Base-by-base conservation (phyloP, 768 basidiomycete species). In the Albatrellus ellisii region DNA sequence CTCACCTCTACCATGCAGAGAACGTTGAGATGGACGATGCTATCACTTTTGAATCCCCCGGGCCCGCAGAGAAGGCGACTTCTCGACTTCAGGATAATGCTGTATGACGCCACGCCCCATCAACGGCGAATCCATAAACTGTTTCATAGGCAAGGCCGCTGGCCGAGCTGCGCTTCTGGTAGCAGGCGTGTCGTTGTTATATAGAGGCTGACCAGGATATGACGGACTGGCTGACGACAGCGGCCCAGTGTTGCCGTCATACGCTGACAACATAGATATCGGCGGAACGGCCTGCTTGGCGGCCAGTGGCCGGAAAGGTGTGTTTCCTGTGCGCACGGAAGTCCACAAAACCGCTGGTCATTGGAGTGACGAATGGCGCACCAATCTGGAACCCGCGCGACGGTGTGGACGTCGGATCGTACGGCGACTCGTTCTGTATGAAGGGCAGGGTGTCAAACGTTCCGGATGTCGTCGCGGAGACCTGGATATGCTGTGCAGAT, bases 361-460 rank as follows among this genome's bases (percentile, higher is more conserved):
- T 50, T 11, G 49, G 49, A 7, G 49, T 50, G 12, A 41, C 37
- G 36, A 50, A 50, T 7, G 41, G 46, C 4, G 42, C 46, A 3
- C 48, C 46, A 10, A 49, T 41, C 39, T 15, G 74, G 50, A 84
- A 75, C 4, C 83, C 81, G 33, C 84, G 66, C n/a, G 84, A 86
- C 3, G 84, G 84, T 7, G 84, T 86, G 15, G 81, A 79, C 20
- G 77, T 75, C 4, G 83, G 82, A 56, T 88, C 83, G 52, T 85
- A 88, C 1, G 76, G 72, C 4, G 67, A 62, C 31, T 75, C 75
- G 14, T n/a, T n/a, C 17, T 59, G 58, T 36, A 50, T 53, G 48
- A 52, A 55, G 41, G 42, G 56, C 26, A 39, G 44, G 25, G 47
- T 47, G 15, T 41, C 49, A 18, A 32, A 48, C 32, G 32, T 46